Conservation (phyloP, 768 basidiomycete species). For the Boletus insuetus region DNA sequence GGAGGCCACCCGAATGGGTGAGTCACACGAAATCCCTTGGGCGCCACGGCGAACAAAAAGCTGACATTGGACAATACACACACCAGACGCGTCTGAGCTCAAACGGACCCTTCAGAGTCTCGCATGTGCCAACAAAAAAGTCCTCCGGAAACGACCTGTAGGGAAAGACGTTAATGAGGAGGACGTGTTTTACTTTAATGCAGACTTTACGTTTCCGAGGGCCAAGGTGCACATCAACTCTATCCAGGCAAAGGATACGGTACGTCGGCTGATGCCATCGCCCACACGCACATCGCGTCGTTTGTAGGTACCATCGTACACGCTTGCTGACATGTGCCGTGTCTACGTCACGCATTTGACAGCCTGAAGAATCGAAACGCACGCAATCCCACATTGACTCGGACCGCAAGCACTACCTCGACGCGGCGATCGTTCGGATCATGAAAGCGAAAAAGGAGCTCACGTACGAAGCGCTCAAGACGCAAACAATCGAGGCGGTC, state of each 20-base stretch:
- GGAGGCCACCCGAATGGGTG: conserved; percentile 69
- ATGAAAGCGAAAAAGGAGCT: conserved; percentile 94
- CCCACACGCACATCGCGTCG: no score
- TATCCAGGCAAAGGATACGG: conserved; percentile 91
- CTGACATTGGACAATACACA: background rate
- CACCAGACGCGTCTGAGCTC: conserved; percentile 66
- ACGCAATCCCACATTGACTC: conserved; percentile 84
- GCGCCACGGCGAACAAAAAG: background rate
- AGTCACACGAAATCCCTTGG: conserved; percentile 22
- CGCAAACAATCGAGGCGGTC: conserved; percentile 82
- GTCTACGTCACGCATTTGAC: background rate
- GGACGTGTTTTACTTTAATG: conserved; percentile 82
- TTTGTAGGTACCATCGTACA: no score
- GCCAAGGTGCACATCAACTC: conserved; percentile 90
- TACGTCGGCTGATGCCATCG: conserved; percentile 35
- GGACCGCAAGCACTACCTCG: conserved; percentile 81
- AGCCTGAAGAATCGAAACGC: conserved; percentile 84
- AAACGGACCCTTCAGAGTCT: conserved; percentile 88
- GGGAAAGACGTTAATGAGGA: conserved; percentile 74
- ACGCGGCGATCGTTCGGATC: conserved; percentile 94
- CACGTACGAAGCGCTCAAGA: conserved; percentile 73
- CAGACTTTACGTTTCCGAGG: conserved; percentile 74
- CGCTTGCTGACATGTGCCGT: background rate
- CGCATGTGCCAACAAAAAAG: conserved; percentile 86
- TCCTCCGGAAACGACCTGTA: conserved; percentile 74